A percentile compares a stretch with the other conserved stretches of the same genome.
phyloP scores from a whole-genome alignment of 148 eudicot species.

The Drosera capensis region DNA sequence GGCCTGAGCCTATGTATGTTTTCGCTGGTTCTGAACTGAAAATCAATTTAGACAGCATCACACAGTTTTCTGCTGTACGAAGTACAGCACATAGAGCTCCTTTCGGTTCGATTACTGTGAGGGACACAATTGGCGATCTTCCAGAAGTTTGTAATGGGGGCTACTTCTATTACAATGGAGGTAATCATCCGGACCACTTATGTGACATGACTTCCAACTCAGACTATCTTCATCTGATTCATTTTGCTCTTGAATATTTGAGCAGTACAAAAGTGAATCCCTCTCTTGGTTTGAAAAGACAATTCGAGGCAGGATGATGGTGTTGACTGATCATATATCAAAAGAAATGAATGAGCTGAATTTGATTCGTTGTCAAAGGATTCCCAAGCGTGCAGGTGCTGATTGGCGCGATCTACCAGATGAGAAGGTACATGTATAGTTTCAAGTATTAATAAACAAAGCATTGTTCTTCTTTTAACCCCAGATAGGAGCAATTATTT shows the following conservation, averaged over 20 bases:
- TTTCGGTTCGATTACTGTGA: neutral
- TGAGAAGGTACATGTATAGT: too few species aligned
- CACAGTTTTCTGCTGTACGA: neutral
- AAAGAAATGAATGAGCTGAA: neutral
- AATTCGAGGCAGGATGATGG: neutral
- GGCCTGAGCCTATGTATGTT: neutral
- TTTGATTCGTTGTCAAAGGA: neutral
- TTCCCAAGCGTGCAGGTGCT: neutral
- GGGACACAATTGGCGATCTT: neutral
- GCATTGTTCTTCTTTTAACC: too few species aligned
- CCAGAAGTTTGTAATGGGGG: neutral
- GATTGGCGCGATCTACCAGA: neutral
- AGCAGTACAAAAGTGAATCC: neutral
- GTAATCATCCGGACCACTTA: too few species aligned
- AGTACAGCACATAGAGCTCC: neutral
- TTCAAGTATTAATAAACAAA: too few species aligned
- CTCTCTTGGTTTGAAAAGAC: neutral
- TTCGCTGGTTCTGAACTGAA: neutral
- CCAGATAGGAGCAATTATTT: too few species aligned
- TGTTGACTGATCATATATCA: neutral
- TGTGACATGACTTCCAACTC: too few species aligned
- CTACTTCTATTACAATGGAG: neutral
- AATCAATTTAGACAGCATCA: neutral
- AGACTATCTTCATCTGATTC: too few species aligned
- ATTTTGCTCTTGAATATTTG: too few species aligned